A percentile compares a stretch with the other conserved stretches of the same genome.
phyloP scores from a whole-genome alignment of 768 basidiomycete genomes.

The Lactarius indigo region DNA sequence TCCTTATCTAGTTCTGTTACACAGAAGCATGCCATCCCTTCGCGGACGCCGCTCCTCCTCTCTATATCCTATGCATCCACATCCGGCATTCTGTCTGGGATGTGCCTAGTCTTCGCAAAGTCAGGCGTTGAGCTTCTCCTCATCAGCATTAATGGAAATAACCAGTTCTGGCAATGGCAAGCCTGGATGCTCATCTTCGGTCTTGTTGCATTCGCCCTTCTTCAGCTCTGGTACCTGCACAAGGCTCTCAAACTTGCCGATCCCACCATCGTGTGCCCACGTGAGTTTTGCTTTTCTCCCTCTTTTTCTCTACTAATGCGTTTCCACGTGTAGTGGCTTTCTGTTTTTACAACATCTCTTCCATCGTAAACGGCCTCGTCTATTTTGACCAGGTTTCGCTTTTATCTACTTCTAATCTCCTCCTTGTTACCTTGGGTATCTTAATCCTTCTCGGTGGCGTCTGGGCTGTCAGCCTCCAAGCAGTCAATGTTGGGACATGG shows the following conservation, averaged over 20 bases:
- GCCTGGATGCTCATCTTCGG: slow-evolving; percentile 77
- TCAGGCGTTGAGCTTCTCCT: slow-evolving; percentile 87
- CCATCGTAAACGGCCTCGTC: slow-evolving; percentile 84
- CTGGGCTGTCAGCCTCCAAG: slow-evolving; percentile 82
- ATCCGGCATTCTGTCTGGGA: slow-evolving; percentile 85
- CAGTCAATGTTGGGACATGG: slow-evolving; percentile 45
- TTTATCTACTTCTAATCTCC: slow-evolving; percentile 65
- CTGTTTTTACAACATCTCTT: slow-evolving; percentile 92
- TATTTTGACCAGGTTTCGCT: slow-evolving; percentile 84
- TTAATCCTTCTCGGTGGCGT: slow-evolving; percentile 78
- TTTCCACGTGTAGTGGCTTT: slow-evolving; percentile 61
- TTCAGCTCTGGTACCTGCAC: slow-evolving; percentile 84
- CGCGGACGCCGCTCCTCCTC: slow-evolving; percentile 56
- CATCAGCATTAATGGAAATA: slow-evolving; percentile 67
- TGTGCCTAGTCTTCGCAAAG: slow-evolving; percentile 93
- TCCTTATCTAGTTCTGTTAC: slow-evolving; percentile 17
- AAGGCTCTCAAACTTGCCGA: slow-evolving; percentile 76
- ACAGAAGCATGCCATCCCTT: slow-evolving; percentile 28
- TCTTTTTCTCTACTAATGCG: not conserved
- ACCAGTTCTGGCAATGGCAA: slow-evolving; percentile 83
- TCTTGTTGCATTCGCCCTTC: slow-evolving; percentile 66
- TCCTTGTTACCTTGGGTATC: slow-evolving; percentile 74
- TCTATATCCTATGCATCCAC: slow-evolving; percentile 85
- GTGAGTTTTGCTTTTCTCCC: slow-evolving; percentile 40
- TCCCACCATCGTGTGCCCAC: slow-evolving; percentile 82